Evolutionary conservation across 2,329 filamentous ascomycete species (phyloP), one percentile per base, ranked within the genome.

Genomic region (Acephala macrosclerotiorum): DNA sequence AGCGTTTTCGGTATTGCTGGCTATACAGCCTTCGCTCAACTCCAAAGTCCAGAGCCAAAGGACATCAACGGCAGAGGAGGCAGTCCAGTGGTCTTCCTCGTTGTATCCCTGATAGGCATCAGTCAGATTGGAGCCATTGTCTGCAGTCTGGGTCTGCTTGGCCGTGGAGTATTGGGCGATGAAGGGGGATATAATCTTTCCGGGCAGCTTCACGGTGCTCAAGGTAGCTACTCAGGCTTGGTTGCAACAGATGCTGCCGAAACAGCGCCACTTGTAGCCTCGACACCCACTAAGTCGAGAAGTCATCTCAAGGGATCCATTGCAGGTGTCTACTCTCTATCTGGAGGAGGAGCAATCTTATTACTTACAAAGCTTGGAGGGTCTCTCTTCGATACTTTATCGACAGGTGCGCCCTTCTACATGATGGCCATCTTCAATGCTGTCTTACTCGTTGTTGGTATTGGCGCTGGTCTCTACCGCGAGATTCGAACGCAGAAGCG

Each of bases 51-150:
- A 0, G 92, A 97, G 74, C 88, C 89, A 63, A 87, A 85, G 65
- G 75, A 90, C 65, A 80, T 85, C 0, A 81, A 88, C 35, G 89
- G 89, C 3, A 83, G 90, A 29, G 88, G 91, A 38, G 92, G 92
- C 20, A 87, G 84, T 38, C 85, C 87, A 0, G 82, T 80, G 12
- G 88, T 97, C 18, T 94, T 96, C 75, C 70, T 94, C 14, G 86
- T 95, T 18, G 93, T 94, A 49, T 87, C 90, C 0, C 80, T 97
- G 20, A 88, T 98, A 45, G 96, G 96, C 16, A 87, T 97, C 75
- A 96, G 93, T 74, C 96, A 99, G 79, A 98, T 99, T 68, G 96
- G 95, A 1, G 91, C 94, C 12, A 98, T 99, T 66, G 96, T 99
- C 0, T 97, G 94, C 80, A 97, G 93, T 70, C 85, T 99, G n/a